phyloP scores from a whole-genome alignment of 371 early-diverging fungal species.

The Mortierella sp. region DNA sequence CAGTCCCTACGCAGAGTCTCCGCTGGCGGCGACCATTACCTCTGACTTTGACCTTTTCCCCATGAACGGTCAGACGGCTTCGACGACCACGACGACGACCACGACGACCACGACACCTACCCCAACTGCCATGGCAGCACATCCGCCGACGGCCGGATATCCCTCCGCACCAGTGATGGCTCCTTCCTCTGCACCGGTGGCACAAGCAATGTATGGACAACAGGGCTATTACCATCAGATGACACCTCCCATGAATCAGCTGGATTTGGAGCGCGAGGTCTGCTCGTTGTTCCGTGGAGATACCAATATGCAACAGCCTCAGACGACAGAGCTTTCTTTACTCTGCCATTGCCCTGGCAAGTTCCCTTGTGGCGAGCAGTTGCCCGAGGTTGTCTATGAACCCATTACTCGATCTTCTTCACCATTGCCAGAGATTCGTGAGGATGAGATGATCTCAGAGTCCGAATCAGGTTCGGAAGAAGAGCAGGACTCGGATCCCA shows the following conservation, averaged over 20 bases:
- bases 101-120: background rate
- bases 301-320: constrained; percentile 8
- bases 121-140: constrained; percentile 9
- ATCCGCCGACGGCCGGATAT: constrained; percentile 9
- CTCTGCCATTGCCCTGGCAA: constrained; percentile 50
- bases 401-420: constrained; percentile 7
- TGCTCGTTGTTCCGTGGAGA: constrained; percentile 29
- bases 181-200: constrained; percentile 9
- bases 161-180: constrained; percentile 43
- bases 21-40: constrained; percentile 22
- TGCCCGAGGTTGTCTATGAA: constrained; percentile 3
- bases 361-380: constrained; percentile 43
- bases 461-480: constrained; percentile 38
- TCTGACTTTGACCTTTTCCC: constrained; percentile 48
- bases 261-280: constrained; percentile 24
- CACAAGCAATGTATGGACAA: constrained; percentile 11
- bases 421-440: constrained; percentile 24
- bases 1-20: constrained; percentile 37
- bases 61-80: constrained; percentile 3
- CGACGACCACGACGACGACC: background rate
- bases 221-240: constrained; percentile 21
- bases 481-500: constrained; percentile 17
- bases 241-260: constrained; percentile 40
- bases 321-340: constrained; percentile 40
- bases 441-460: constrained; percentile 24